Evolutionary conservation across 225 moss, liverwort and hornwort species (phyloP), one percentile per base, ranked within the genome.

Genomic region (Polytrichum formosum): DNA sequence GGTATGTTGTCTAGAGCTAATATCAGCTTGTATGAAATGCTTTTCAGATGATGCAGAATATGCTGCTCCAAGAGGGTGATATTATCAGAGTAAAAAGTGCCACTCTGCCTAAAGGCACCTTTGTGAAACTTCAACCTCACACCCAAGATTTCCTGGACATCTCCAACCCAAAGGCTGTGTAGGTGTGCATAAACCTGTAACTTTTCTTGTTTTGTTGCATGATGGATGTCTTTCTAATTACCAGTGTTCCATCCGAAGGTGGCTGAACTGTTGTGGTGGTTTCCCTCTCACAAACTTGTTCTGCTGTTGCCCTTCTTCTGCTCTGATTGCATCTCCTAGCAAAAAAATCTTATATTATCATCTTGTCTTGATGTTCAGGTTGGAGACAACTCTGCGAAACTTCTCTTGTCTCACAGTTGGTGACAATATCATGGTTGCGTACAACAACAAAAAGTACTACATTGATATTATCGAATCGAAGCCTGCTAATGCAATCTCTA

Each of bases 121-220:
- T 92, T 63, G 98, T 98, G 74, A 98, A 94, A 78, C 87, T 98
- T 46, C 98, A 98, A 83, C 98, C 98, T 10, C 98, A 98, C 73
- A 98, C 98, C 1, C 92, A 98, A 81, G 98, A 98, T 82, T 94
- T 98, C 74, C 81, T 98, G 65, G 98, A 98, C 75, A 94, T 98
- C 55, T 98, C 98, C 56, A 94, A 98, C 72, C 98, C 98, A 67
- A 98, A 98, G 82, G 98, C 98, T 84, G 98, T 98, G 98, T 98
- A 98, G 74, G 98, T 90, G 83, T 90, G 66, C 77, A 66, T 73
- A 66, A 77, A 79, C 75, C 77, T 69, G 23, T 71, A 46, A 35
- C 28, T 70, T 68, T 63, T 75, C 53, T 73, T 55, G 29, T 66
- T 56, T 68, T 68, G 68, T 35, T 68, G 46, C 18, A 54, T 66